phyloP scores from a whole-genome alignment of 108 stramenopile genomes.

The Cyclotella atomus region DNA sequence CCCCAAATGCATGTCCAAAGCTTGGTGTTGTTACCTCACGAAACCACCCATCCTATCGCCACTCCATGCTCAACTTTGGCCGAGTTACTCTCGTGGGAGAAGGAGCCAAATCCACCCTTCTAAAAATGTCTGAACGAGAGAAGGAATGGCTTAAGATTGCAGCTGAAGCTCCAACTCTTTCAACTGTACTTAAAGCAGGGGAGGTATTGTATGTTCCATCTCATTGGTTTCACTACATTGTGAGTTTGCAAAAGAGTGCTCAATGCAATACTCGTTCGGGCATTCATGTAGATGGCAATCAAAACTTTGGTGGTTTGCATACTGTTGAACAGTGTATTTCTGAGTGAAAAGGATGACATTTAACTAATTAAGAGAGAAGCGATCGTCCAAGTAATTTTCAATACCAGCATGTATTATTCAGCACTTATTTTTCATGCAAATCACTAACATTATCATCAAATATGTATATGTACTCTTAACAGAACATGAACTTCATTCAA shows the following conservation, averaged over 20 bases:
- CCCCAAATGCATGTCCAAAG: conserved; percentile 79
- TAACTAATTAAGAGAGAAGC: conserved; percentile 45
- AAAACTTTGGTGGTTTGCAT: conserved; percentile 61
- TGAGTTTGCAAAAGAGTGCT: conserved; percentile 83
- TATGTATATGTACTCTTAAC: too few species aligned
- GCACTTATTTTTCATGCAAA: too few species aligned
- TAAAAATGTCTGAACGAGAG: conserved; percentile 66
- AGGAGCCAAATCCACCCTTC: conserved; percentile 40
- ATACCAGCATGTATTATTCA: too few species aligned
- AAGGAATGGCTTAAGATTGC: conserved; percentile 68
- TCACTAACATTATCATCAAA: too few species aligned
- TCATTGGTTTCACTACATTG: conserved; percentile 96
- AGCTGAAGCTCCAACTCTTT: conserved; percentile 56
- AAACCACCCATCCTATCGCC: conserved; percentile 74
- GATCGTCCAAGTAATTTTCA: too few species aligned
- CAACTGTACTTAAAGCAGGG: conserved; percentile 88
- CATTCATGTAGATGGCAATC: conserved; percentile 61
- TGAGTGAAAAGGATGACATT: conserved; percentile 88
- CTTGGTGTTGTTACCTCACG: conserved; percentile 77
- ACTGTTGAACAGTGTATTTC: conserved; percentile 49
- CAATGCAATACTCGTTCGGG: conserved; percentile 93
- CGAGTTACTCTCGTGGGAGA: conserved; percentile 61
- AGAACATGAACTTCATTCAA: too few species aligned
- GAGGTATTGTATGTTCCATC: conserved; percentile 92
- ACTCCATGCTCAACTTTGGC: conserved; percentile 86